Evolutionary conservation across 2,329 filamentous ascomycete genomes (phyloP), one percentile per base, ranked within the genome.

Genomic region (Ophiostoma fasciatum): DNA sequence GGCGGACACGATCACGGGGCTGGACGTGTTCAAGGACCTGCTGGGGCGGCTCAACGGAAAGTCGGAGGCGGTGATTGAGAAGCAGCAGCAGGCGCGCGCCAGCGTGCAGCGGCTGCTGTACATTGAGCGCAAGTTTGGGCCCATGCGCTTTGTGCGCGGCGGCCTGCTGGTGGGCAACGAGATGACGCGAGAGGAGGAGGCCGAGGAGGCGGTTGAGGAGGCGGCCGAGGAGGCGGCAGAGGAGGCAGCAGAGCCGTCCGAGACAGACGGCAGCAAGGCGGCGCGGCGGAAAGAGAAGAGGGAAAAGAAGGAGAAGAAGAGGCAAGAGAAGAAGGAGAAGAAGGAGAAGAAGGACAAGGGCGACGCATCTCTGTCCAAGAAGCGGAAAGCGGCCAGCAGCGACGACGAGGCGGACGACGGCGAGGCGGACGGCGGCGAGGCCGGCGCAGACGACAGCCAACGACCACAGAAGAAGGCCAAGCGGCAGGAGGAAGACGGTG

Each of bases 31-130:
- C 47, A 82, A 87, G 51, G 82, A 83, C 44, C 62, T 98, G 5
- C 63, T 98, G 15, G 87, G 88, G 17, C 68, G 90, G 36, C 60
- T 98, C 39, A 98, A 98, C 56, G 90, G 88, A 34, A 90, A 84
- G 56, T 76, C 71, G 17, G 78, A 88, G 33, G 71, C 63, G n/a
- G 69, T 74, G 33, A 61, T 90, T 25, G 69, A 79, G 54, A 69
- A 74, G 49, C 79, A 90, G 48, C 71, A 76, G 52, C 68, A 73
- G 49, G 68, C 68, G 31, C 66, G 77, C 46, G 70, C 81, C 38
- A 75, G 82, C 48, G 59, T 80, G 28, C 80, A 81, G 61, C 68
- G 82, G 49, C 74, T 74, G 43, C 62, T 76, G 31, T 93, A 85
- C 52, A 69, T 82, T 37, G 75, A 79, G 46, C 68, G 71, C 49